Evolutionary conservation across 345 rosid species (phyloP), one percentile per base, ranked within the genome.

Genomic region (Brassica carinata): DNA sequence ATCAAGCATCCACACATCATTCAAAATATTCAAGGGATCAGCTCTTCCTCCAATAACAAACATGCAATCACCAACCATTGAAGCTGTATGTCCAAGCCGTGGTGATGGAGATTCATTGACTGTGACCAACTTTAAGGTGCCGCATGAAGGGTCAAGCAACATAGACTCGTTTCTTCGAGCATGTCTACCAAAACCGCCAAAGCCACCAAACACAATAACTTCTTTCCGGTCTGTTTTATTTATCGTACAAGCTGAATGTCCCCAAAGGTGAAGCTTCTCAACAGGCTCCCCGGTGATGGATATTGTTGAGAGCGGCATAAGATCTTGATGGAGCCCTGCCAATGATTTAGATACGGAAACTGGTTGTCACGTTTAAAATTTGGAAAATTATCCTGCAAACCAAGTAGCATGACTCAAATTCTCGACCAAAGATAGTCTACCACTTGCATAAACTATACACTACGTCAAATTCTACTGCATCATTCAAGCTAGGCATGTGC

Each of bases 161-260:
- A 90, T 83, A 71, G 86, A 78, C 69, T 90, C 96, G 26, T 91
- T 89, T 84, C 95, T 89, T 36, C 98, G 88, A 64, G 93, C 90
- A 87, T 95, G 97, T 79, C 94, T 90, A 76, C 99, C 99, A 40
- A 85, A 71, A 5, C 99, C 98, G 51, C 99, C 98, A 87, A 94
- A 94, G 29, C 98, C 98, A 84, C 98, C 97, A 88, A 93, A 91
- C 29, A 91, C 80, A 9, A 91, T 79, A 85, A 95, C 63, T 57
- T 83, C 73, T 69, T 78, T 75, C 8, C 1, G 36, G 45, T 73
- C 67, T 27, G 57, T 9, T 64, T 76, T 79, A 75, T 77, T 88
- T 61, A 89, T 65, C 0, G 81, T 29, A 80, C 94, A 91, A 79
- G 94, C 79, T 19, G 99, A 86, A 72, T 91, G 99, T 43, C 98